A percentile compares a stretch with the other conserved stretches of the same genome.
Conservation (phyloP, 2,329 filamentous ascomycete genomes). For the Pseudogymnoascus pannorum region DNA sequence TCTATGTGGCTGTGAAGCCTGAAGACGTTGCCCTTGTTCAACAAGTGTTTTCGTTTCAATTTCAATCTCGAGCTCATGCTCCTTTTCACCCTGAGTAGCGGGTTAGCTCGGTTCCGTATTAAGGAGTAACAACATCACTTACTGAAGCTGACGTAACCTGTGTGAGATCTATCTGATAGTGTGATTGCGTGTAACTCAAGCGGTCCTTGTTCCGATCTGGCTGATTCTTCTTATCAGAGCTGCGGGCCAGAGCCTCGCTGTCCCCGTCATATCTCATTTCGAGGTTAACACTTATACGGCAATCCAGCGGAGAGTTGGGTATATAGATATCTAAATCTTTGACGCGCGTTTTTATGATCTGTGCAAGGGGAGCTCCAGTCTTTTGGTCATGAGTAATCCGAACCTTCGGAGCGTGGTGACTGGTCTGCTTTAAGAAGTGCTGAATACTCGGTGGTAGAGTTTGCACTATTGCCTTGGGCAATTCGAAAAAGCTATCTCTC, state of each 20-base stretch:
- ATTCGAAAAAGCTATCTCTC: conserved; percentile 74
- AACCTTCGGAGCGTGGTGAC: conserved; percentile 42
- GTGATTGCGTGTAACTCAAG: conserved; percentile 80
- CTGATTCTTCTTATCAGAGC: conserved; percentile 22
- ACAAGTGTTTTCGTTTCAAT: conserved; percentile 56
- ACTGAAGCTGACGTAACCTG: conserved; percentile 57
- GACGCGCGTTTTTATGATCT: conserved; percentile 87
- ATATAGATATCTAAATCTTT: conserved; percentile 82
- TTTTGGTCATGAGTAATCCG: conserved; percentile 73
- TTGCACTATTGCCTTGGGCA: conserved; percentile 52
- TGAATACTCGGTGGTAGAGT: conserved; percentile 59
- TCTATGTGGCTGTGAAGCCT: conserved; percentile 45
- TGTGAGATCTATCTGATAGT: conserved; percentile 86
- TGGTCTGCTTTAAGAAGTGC: conserved; percentile 33
- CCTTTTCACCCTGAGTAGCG: conserved; percentile 41
- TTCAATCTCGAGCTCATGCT: conserved; percentile 78
- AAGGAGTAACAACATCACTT: conserved; percentile 15
- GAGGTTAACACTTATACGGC: conserved; percentile 87
- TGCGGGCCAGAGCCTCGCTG: conserved; percentile 40
- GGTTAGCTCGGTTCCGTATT: conserved; percentile 7
- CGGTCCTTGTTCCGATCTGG: conserved; percentile 78
- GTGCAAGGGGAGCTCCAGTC: conserved; percentile 61
- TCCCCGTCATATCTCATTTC: conserved; percentile 81
- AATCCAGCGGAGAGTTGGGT: conserved; percentile 72
- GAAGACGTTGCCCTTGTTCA: conserved; percentile 55